Percentiles rank a stretch among this genome's conserved stretches.
Evolutionary conservation across 768 basidiomycete species (phyloP).

Genomic region (Tricholoma sp.): DNA sequence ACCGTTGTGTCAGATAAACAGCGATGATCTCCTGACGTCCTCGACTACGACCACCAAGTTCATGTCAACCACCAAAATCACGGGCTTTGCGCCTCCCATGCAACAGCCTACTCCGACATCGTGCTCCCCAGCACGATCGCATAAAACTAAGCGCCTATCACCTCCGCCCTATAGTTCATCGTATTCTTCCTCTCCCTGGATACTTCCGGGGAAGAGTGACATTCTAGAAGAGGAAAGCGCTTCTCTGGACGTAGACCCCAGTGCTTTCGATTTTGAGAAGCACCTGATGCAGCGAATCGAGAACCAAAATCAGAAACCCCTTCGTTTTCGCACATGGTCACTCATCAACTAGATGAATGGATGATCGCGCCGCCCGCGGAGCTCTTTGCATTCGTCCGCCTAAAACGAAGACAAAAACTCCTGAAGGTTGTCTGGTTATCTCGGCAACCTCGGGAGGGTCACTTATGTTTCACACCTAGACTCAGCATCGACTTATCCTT

Average conservation of each 20-base stretch:
- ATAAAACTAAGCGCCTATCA: conserved; percentile 19
- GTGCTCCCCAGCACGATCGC: conserved; percentile 10
- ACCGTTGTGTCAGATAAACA: neutral
- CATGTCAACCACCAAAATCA: conserved; percentile 27
- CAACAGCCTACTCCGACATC: conserved; percentile 14
- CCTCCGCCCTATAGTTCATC: conserved; percentile 31
- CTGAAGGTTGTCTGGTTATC: neutral
- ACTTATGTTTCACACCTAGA: neutral
- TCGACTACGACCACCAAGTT: conserved; percentile 8
- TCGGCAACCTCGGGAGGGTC: neutral
- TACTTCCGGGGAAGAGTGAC: conserved; percentile 27
- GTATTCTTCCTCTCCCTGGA: conserved; percentile 33
- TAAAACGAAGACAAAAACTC: neutral
- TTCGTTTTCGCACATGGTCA: conserved; percentile 17
- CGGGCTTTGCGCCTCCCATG: conserved; percentile 29
- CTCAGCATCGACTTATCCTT: neutral
- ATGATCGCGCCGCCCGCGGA: neutral
- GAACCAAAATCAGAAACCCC: conserved; percentile 29
- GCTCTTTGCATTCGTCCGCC: neutral
- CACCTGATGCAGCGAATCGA: conserved; percentile 38
- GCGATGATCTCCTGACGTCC: conserved; percentile 4
- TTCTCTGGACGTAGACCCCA: conserved; percentile 28
- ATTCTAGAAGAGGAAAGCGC: conserved; percentile 24
- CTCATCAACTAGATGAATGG: conserved; percentile 10
- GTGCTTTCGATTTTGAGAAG: conserved; percentile 33